Evolutionary conservation across 73 alveolate species (phyloP).

Genomic region (Tetrahymena borealis): DNA sequence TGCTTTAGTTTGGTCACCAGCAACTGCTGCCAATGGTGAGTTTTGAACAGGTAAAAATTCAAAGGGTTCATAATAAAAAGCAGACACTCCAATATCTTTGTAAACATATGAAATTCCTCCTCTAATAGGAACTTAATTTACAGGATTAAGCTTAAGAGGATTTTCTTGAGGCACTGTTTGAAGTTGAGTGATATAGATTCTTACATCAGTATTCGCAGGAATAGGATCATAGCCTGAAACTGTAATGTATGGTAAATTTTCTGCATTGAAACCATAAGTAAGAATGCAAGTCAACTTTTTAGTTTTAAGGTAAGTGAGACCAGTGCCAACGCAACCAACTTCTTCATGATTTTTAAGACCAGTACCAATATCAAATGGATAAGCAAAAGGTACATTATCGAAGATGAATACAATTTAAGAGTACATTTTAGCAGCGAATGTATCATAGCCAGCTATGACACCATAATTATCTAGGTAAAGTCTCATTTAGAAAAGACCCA

Average conservation of each 20-base stretch:
- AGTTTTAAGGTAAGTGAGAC: background rate
- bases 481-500: background rate
- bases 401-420: background rate
- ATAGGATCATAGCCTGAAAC: background rate
- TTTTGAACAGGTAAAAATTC: background rate
- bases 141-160: background rate
- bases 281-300: background rate
- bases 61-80: background rate
- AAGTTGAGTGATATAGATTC: background rate
- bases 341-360: background rate
- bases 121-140: background rate
- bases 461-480: background rate
- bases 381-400: background rate
- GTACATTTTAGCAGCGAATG: background rate
- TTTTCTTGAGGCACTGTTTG: background rate
- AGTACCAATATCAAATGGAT: background rate
- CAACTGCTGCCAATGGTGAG: background rate
- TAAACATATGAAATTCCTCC: background rate
- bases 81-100: background rate
- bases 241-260: background rate
- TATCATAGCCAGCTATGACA: background rate
- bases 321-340: background rate
- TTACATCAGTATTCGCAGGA: background rate
- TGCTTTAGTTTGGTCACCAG: background rate
- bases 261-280: background rate